Conservation (phyloP, 2,329 filamentous ascomycete species). For the Verruconis gallopava region DNA sequence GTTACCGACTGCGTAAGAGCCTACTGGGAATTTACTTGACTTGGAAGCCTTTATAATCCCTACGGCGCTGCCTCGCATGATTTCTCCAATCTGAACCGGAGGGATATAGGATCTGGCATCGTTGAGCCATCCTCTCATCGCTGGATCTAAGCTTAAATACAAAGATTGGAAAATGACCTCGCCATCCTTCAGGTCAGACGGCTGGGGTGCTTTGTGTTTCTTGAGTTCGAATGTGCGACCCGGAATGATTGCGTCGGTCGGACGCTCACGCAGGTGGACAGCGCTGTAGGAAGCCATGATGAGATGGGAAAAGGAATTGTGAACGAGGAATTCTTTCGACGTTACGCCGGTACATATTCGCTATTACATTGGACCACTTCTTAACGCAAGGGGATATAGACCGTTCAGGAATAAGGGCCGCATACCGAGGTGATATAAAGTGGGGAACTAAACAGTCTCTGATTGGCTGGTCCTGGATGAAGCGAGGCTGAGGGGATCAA, state of each 20-base stretch:
- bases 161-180: constrained; percentile 47
- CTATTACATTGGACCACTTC: too few species aligned
- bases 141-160: constrained; percentile 59
- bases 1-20: constrained; percentile 43
- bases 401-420: too few species aligned
- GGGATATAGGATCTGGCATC: constrained; percentile 48
- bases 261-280: constrained; percentile 51
- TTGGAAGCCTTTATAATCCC: constrained; percentile 50
- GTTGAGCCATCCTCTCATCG: constrained; percentile 64
- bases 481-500: too few species aligned
- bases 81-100: constrained; percentile 52
- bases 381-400: too few species aligned
- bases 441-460: too few species aligned
- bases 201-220: constrained; percentile 32
- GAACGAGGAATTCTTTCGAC: too few species aligned
- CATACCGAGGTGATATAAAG: too few species aligned
- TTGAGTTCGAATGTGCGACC: constrained; percentile 51
- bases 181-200: constrained; percentile 45
- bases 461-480: too few species aligned
- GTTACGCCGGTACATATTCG: too few species aligned
- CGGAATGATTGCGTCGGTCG: constrained; percentile 46
- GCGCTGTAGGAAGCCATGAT: constrained; percentile 27
- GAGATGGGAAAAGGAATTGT: too few species aligned
- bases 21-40: constrained; percentile 40
- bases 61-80: constrained; percentile 53